Evolutionary conservation across 805 yeast genomes (phyloP).

Genomic region (Ogataea naganishii): DNA sequence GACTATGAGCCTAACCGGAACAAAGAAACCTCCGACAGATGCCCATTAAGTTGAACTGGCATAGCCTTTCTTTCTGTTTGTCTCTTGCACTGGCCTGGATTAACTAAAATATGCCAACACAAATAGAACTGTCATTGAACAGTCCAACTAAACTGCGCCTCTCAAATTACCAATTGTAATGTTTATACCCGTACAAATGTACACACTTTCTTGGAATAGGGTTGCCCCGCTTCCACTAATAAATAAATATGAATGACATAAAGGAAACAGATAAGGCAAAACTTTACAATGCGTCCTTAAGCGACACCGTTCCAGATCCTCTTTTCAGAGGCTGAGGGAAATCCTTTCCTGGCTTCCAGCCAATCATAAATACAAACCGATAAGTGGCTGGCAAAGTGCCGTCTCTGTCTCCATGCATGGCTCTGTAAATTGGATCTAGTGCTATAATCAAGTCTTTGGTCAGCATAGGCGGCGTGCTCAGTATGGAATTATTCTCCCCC

Average conservation of each 20-base stretch:
- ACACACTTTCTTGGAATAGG: too few species aligned
- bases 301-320: constrained; percentile 60
- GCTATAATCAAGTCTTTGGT: constrained; percentile 64
- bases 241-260: constrained; percentile 8
- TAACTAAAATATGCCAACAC: too few species aligned
- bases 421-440: constrained; percentile 64
- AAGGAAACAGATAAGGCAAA: neutral
- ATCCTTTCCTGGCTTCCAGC: constrained; percentile 69
- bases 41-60: too few species aligned
- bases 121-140: too few species aligned
- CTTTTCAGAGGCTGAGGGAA: constrained; percentile 69
- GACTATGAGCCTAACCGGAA: too few species aligned
- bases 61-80: too few species aligned
- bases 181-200: too few species aligned
- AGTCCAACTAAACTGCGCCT: too few species aligned
- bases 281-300: constrained; percentile 48
- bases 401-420: constrained; percentile 58
- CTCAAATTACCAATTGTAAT: too few species aligned
- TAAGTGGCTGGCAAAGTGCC: constrained; percentile 69
- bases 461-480: constrained; percentile 28
- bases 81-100: too few species aligned
- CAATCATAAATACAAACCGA: constrained; percentile 74
- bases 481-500: constrained; percentile 74
- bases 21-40: too few species aligned
- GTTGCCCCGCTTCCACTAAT: constrained; percentile 3